Base-by-base conservation (phyloP, 208 protist genomes). In the Leishmania amazonensis region DNA sequence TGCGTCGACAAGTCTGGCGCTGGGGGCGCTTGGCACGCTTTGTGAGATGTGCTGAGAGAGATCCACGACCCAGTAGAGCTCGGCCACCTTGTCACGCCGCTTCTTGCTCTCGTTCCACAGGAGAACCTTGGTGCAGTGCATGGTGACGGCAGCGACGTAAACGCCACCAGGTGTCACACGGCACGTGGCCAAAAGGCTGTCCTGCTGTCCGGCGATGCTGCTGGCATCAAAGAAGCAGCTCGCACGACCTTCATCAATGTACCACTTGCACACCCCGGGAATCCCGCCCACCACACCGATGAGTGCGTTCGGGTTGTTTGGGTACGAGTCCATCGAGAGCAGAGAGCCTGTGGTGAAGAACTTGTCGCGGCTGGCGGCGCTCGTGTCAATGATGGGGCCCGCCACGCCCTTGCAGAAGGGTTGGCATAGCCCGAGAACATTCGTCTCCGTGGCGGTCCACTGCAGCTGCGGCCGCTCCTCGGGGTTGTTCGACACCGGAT, bases 21-120 rank as follows among this genome's bases (percentile, higher is more conserved):
- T 67, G n/a, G 67, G 78, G 3, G 65, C 28, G 64, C 49, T 77
- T 19, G 81, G 78, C 74, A 83, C 31, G 3, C 83, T 68, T 65
- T 83, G 78, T 67, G 78, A 77, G 72, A 91, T 80, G 51, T 88
- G 58, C 80, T 89, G 75, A 72, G 70, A 80, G 35, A 94, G 81
- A 73, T 97, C 90, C 15, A 97, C 67, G 19, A 85, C 83, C 92
- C 94, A 97, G 65, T 95, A 88, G 60, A 94, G 64, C 72, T 91
- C 88, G 17, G 87, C 86, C 65, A 80, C 85, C 83, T 93, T 95
- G 79, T 94, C 88, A 21, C 83, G 84, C 53, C 89, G 92, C 80
- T 97, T 97, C 83, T 94, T 93, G 73, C 65, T 85, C 78, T 94
- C 87, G 45, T 81, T 89, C 92, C 94, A 97, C 75, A 97, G 78